phyloP scores from a whole-genome alignment of 1,284 basidiomycete genomes.

The Fomitopsis pinicola region DNA sequence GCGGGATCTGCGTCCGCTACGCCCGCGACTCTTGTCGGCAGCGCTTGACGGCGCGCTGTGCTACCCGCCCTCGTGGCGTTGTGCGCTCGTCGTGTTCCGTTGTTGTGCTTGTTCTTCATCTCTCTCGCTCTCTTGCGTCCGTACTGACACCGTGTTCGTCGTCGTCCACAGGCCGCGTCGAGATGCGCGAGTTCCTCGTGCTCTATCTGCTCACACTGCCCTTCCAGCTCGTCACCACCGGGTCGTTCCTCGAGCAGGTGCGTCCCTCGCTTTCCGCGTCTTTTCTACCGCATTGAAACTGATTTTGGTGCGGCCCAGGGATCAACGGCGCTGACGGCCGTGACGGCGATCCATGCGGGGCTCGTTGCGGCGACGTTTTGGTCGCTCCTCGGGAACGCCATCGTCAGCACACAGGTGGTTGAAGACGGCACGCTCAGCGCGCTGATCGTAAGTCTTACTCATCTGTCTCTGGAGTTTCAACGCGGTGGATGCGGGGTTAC shows the following conservation, averaged over 20 bases:
- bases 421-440: conserved; percentile 78
- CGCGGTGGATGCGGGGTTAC: too few species aligned
- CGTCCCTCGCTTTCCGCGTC: not conserved
- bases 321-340: conserved; percentile 55
- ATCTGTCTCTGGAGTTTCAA: too few species aligned
- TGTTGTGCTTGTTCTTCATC: not conserved
- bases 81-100: not conserved
- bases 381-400: conserved; percentile 71
- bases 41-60: not conserved
- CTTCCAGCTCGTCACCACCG: conserved; percentile 76
- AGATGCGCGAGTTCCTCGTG: conserved; percentile 60
- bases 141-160: not conserved
- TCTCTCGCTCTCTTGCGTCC: not conserved
- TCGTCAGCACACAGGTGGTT: conserved; percentile 79
- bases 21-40: too few species aligned
- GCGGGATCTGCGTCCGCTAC: too few species aligned
- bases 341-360: conserved; percentile 75
- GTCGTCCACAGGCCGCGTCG: conserved; percentile 53
- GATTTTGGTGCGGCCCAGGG: conserved; percentile 39
- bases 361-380: conserved; percentile 72
- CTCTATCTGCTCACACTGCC: conserved; percentile 70
- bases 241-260: conserved; percentile 58
- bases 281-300: not conserved
- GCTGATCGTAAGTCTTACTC: conserved; percentile 49
- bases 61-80: not conserved